Evolutionary conservation across 306 rosid genomes (phyloP).

Genomic region (Castanospermum australe): DNA sequence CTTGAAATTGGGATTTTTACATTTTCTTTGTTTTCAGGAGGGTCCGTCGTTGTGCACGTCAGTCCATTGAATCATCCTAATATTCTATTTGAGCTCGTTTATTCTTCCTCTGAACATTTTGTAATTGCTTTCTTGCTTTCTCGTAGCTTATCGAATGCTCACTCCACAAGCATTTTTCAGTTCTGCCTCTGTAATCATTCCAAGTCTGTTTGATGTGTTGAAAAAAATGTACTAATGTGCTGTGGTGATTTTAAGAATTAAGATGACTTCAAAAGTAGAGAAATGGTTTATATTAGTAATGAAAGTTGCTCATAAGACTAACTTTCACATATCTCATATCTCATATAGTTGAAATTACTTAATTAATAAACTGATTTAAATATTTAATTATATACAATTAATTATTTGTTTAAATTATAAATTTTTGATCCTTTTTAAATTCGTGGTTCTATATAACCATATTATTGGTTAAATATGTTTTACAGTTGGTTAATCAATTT

Average conservation of each 20-base stretch:
- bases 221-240: no score
- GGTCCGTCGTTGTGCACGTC: conserved; percentile 34
- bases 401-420: no score
- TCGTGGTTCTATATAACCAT: no score
- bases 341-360: no score
- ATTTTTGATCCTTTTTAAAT: no score
- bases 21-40: conserved; percentile 23
- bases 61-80: conserved; percentile 30
- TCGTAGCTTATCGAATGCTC: neutral
- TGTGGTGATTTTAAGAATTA: neutral
- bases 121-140: neutral
- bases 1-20: neutral
- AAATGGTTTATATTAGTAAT: no score
- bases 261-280: neutral
- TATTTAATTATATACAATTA: no score
- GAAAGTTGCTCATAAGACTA: no score
- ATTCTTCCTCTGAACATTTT: neutral
- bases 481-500: no score
- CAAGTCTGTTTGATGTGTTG: neutral
- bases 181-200: neutral
- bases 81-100: neutral
- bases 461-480: no score
- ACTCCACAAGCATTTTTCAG: neutral
- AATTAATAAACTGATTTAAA: no score
- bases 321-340: no score